Evolutionary conservation across 148 eudicot species (phyloP).

Genomic region (Rhododendron henanense): DNA sequence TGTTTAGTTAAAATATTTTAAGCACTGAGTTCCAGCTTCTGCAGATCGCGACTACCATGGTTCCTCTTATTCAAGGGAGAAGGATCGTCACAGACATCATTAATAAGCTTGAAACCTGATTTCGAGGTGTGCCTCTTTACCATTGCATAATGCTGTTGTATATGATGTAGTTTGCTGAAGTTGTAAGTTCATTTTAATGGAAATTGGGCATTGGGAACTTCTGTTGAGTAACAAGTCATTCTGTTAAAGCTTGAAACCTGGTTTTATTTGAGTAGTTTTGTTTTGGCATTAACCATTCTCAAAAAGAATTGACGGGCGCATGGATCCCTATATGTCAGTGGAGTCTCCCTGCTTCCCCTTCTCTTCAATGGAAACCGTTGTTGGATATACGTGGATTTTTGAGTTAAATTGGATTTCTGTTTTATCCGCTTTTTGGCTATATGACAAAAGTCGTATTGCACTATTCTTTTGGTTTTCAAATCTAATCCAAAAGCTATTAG

Average conservation of each 20-base stretch:
- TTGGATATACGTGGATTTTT: background rate
- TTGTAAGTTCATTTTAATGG: background rate
- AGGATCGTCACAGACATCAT: conserved; percentile 76
- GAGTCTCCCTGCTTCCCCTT: background rate
- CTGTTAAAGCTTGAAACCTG: background rate
- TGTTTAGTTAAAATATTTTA: background rate
- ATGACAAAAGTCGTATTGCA: background rate
- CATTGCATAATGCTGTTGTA: background rate
- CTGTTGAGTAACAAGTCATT: background rate
- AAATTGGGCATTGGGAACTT: background rate
- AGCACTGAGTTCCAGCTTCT: background rate
- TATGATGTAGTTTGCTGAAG: background rate
- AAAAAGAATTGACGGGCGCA: background rate
- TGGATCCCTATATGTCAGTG: background rate
- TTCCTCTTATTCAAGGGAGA: conserved; percentile 61
- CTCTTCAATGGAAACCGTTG: background rate
- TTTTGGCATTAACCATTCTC: background rate
- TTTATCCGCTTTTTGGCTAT: background rate
- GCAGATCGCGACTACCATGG: conserved; percentile 56
- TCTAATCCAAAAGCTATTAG: background rate
- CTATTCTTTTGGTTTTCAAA: background rate
- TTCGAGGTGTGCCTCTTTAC: background rate
- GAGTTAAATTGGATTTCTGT: background rate
- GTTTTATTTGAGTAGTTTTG: background rate
- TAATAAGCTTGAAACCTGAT: conserved; percentile 13